Evolutionary conservation across 2,329 filamentous ascomycete species (phyloP).

Genomic region (Penicillium sp.): DNA sequence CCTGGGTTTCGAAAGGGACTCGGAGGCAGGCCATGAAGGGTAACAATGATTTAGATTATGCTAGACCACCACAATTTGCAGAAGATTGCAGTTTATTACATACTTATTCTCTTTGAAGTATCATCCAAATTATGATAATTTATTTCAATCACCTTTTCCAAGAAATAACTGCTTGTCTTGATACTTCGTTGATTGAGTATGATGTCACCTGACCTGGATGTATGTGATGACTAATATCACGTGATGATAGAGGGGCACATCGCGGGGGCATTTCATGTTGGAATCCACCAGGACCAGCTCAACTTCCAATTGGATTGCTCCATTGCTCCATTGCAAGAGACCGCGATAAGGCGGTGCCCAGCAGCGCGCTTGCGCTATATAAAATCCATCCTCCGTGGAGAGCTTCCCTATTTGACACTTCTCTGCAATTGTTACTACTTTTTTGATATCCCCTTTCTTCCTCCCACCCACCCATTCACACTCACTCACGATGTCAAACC

Average conservation of each 20-base stretch:
- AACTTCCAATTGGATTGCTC: not conserved
- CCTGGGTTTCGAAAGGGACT: too few species aligned
- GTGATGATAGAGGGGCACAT: not conserved
- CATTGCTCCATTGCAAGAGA: not conserved
- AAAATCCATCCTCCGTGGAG: conserved; percentile 7
- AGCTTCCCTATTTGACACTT: not conserved
- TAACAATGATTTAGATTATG: too few species aligned
- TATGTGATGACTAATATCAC: not conserved
- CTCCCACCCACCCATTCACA: too few species aligned
- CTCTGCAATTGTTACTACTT: not conserved
- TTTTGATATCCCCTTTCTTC: not conserved
- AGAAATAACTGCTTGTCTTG: too few species aligned
- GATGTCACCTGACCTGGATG: too few species aligned
- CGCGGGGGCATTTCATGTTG: not conserved
- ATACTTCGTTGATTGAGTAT: too few species aligned
- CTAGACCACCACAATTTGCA: too few species aligned
- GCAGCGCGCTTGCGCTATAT: conserved; percentile 1
- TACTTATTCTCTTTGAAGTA: too few species aligned
- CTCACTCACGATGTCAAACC: conserved; percentile 30
- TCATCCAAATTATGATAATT: too few species aligned
- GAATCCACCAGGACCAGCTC: not conserved
- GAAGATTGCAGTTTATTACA: too few species aligned
- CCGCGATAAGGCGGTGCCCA: conserved; percentile 10
- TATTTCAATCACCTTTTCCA: too few species aligned
- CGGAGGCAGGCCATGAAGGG: too few species aligned